Evolutionary conservation across 2,329 filamentous ascomycete species (phyloP).

Genomic region (Capronia epimyces): DNA sequence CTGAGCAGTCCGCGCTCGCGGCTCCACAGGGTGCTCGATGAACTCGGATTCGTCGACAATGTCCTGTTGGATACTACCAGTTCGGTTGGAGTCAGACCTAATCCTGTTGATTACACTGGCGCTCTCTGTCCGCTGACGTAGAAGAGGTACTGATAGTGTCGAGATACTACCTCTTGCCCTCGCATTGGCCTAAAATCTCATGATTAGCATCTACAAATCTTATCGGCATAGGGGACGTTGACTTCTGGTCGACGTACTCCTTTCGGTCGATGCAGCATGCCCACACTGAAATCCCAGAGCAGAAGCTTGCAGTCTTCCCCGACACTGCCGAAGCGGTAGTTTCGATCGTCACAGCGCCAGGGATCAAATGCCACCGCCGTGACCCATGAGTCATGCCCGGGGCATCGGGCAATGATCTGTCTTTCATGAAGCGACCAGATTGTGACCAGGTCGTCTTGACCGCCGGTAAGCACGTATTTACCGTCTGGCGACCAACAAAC

Average conservation of each 20-base stretch:
- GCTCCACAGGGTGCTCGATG: constrained; percentile 74
- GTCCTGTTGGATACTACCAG: constrained; percentile 30
- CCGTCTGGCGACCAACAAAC: constrained; percentile 98
- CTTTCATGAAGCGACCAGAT: constrained; percentile 89
- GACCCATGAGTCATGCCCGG: constrained; percentile 94
- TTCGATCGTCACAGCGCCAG: constrained; percentile 92
- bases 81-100: constrained; percentile 63
- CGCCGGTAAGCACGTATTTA: constrained; percentile 89
- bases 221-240: too few relatives aligned
- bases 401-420: constrained; percentile 81
- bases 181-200: constrained; percentile 25
- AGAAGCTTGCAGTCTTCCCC: constrained; percentile 87
- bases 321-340: constrained; percentile 92
- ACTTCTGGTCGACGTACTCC: constrained; percentile 55
- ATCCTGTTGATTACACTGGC: constrained; percentile 53
- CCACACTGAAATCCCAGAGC: constrained; percentile 95
- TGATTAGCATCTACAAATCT: too few relatives aligned
- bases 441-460: constrained; percentile 90
- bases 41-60: constrained; percentile 52
- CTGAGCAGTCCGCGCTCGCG: constrained; percentile 75
- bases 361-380: constrained; percentile 90
- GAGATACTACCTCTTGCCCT: constrained; percentile 46
- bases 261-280: constrained; percentile 90
- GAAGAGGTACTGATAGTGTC: constrained; percentile 40
- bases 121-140: constrained; percentile 59